A percentile compares a stretch with the other conserved stretches of the same genome.
Evolutionary conservation across 1,139 yeast species (phyloP).

Genomic region (Schizosaccharomyces versatilis): DNA sequence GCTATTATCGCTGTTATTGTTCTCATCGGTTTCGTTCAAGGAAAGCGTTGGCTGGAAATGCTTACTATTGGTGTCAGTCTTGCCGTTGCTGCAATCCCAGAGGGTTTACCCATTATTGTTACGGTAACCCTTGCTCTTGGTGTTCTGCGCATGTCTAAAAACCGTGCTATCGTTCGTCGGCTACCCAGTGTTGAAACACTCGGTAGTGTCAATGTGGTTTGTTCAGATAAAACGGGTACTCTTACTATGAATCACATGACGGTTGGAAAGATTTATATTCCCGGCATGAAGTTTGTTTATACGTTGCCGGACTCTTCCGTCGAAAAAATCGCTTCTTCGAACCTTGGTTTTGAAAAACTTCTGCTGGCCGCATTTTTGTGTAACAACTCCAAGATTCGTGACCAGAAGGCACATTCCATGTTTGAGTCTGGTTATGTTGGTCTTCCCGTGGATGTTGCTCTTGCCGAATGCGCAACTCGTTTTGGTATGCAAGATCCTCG

Average conservation of each 20-base stretch:
- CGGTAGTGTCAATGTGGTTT: constrained; percentile 85
- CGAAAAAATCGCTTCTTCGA: neutral
- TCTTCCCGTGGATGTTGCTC: constrained; percentile 83
- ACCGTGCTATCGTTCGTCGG: constrained; percentile 78
- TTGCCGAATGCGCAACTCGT: constrained; percentile 47
- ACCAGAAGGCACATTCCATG: neutral
- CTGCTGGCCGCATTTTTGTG: constrained; percentile 43
- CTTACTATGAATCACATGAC: constrained; percentile 88
- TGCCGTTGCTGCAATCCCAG: constrained; percentile 97
- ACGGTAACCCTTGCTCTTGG: constrained; percentile 91
- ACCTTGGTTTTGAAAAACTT: constrained; percentile 4
- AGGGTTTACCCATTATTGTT: constrained; percentile 88
- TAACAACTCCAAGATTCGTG: constrained; percentile 35
- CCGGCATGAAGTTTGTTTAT: constrained; percentile 31
- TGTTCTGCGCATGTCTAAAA: constrained; percentile 81
- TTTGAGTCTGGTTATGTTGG: constrained; percentile 48
- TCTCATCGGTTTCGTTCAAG: constrained; percentile 66
- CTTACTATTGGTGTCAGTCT: constrained; percentile 86
- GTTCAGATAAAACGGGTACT: constrained; percentile 91
- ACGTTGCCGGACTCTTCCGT: constrained; percentile 4
- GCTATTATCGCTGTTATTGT: constrained; percentile 71
- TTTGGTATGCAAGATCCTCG: constrained; percentile 45
- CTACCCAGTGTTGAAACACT: constrained; percentile 87
- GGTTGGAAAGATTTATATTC: constrained; percentile 64
- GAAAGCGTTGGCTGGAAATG: constrained; percentile 88